phyloP scores from a whole-genome alignment of 2,329 filamentous ascomycete species.

The Seiridium unicorne region DNA sequence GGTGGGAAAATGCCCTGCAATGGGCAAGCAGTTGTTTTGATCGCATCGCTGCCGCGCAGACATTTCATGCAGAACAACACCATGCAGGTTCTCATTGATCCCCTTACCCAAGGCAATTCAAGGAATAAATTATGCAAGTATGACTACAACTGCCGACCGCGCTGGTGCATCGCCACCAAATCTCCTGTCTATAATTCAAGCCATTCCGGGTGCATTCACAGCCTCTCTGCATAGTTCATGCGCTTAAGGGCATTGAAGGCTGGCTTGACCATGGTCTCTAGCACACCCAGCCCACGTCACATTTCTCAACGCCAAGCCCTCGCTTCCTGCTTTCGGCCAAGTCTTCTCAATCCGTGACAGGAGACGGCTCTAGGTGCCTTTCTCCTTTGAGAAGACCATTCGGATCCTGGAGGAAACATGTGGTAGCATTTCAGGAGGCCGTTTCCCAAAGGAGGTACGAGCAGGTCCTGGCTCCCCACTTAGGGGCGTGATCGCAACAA shows the following conservation, averaged over 20 bases:
- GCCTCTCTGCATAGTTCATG: constrained; percentile 1
- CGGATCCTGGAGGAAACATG: not conserved
- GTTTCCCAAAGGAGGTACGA: not conserved
- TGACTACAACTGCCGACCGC: too few species aligned
- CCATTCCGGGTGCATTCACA: not conserved
- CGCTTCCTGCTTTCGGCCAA: not conserved
- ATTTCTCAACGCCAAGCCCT: not conserved
- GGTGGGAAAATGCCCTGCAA: too few species aligned
- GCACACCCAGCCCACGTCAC: not conserved
- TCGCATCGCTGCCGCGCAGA: not conserved
- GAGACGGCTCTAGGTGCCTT: not conserved
- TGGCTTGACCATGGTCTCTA: not conserved
- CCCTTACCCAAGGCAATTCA: not conserved
- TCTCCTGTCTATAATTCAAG: too few species aligned
- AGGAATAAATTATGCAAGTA: not conserved
- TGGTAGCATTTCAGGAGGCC: constrained; percentile 3
- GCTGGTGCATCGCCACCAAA: too few species aligned
- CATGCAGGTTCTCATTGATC: not conserved
- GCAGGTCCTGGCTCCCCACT: not conserved
- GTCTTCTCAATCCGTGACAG: constrained; percentile 1
- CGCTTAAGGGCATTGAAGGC: not conserved
- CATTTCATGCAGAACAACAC: not conserved
- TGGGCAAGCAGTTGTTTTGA: not conserved
- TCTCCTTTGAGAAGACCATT: not conserved
- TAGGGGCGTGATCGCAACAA: not conserved